Conservation (phyloP, 129 eudicot genomes). For the Scalesia atractyloides region DNA sequence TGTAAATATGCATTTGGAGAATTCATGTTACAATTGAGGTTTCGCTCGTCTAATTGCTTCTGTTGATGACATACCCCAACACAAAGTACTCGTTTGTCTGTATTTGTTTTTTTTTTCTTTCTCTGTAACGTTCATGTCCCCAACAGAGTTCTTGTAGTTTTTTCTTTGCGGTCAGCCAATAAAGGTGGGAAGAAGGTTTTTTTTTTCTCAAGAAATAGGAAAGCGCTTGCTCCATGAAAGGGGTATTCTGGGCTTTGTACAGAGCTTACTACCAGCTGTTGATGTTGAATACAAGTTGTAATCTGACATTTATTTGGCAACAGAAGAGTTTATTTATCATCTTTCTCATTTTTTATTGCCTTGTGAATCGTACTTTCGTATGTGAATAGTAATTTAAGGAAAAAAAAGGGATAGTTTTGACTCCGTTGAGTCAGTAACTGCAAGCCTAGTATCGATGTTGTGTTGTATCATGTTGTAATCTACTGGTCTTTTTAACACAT, state of each 20-base stretch:
- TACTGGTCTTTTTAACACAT: no score
- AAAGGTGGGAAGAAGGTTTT: constrained; percentile 27
- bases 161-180: not conserved
- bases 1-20: constrained; percentile 26
- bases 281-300: constrained; percentile 25
- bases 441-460: no score
- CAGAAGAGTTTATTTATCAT: constrained; percentile 5
- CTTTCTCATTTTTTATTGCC: not conserved
- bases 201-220: constrained; percentile 22
- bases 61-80: not conserved
- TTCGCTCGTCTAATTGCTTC: constrained; percentile 28
- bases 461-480: no score
- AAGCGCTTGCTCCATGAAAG: constrained; percentile 28
- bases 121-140: constrained; percentile 11
- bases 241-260: constrained; percentile 30
- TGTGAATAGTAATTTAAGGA: no score
- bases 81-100: constrained; percentile 11
- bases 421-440: no score
- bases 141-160: not conserved
- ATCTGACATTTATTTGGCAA: constrained; percentile 21
- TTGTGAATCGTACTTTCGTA: not conserved
- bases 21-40: constrained; percentile 16
- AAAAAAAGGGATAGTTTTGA: no score
- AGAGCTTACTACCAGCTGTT: constrained; percentile 32
- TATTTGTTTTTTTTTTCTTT: not conserved